These are phyloP conservation scores for Monosporozyma solicola DNA, from an alignment of 805 yeast species.

Conservation along the genomic window DNA sequence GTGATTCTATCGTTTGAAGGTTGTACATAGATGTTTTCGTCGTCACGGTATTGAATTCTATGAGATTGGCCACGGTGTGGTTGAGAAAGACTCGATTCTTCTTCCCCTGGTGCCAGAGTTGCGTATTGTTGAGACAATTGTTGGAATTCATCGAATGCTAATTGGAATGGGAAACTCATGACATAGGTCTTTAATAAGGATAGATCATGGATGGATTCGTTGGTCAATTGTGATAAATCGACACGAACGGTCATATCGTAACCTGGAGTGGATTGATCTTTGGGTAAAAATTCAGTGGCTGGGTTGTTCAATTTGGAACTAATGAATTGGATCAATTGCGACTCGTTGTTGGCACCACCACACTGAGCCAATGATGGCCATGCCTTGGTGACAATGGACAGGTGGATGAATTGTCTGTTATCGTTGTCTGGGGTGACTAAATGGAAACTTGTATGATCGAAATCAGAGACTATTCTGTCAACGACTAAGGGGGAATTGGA, in stretches of 20 bases:
- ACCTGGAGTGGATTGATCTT: background rate
- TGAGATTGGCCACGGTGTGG: constrained; percentile 23
- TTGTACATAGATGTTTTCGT: constrained; percentile 81
- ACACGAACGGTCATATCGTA: constrained; percentile 2
- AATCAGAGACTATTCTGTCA: constrained; percentile 88
- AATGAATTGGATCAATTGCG: background rate
- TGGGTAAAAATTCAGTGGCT: background rate
- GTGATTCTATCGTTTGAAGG: constrained; percentile 96
- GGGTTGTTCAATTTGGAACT: background rate
- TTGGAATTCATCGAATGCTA: constrained; percentile 75
- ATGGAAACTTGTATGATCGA: constrained; percentile 92
- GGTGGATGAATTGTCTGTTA: constrained; percentile 38
- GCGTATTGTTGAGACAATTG: constrained; percentile 37
- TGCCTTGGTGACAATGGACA: constrained; percentile 28
- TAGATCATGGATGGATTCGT: constrained; percentile 41
- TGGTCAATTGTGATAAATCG: background rate
- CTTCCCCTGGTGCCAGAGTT: background rate
- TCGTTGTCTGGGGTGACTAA: constrained; percentile 60
- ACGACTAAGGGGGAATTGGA: constrained; percentile 34
- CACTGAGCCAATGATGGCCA: constrained; percentile 21
- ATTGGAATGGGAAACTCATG: constrained; percentile 86
- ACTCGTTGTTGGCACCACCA: constrained; percentile 4
- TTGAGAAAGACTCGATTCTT: background rate
- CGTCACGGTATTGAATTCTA: constrained; percentile 76
- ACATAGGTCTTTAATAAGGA: constrained; percentile 76